Base-by-base conservation (phyloP, 2,329 filamentous ascomycete genomes). In the Lasiodiplodia gonubiensis region DNA sequence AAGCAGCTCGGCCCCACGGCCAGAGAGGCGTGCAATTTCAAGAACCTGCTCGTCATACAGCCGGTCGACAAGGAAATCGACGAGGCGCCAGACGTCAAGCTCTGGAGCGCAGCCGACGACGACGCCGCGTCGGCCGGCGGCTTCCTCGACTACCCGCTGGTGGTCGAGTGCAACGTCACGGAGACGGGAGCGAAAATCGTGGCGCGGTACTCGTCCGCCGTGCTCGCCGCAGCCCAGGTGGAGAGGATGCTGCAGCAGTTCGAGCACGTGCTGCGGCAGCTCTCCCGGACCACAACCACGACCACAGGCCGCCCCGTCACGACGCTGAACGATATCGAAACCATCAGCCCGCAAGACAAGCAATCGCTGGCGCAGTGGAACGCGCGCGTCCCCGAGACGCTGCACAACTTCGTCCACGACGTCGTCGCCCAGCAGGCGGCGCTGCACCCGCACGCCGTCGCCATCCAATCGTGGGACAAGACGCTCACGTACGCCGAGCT, bases 381-480 rank as follows among this genome's bases (percentile, higher is more conserved):
- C 46, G 5, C 25, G 21, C 30, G 12, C 37, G 5, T 4, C 12
- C 37, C 37, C 1, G 12, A 39, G 37, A 39, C 37, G 4, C 14
- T 39, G 5, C 14, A 12, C 12, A 16, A 11, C 37, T 83, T 81
- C 69, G 82, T 84, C 76, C 84, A 85, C 69, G 80, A 12, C 53
- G 72, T 84, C 66, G 80, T 86, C 67, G 75, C 77, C 11, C 76
- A 80, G 14, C 78, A 78, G 61, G 80, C 80, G 14, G 70, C 68
- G 14, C 68, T 71, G 27, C 75, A 79, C 5, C 82, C 83, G 1
- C 70, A 77, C n/a, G 75, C 77, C 21, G 69, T 77, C 5, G 84
- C 84, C 25, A 78, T 86, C n/a, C 73, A 82, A 66, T 84, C 84
- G 0, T 85, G 83, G 82, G 84, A 86, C 68, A 83, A 83, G 37